These are phyloP conservation scores for Sonneratia alba DNA, from an alignment of 345 rosid species.

Conservation along the genomic window DNA sequence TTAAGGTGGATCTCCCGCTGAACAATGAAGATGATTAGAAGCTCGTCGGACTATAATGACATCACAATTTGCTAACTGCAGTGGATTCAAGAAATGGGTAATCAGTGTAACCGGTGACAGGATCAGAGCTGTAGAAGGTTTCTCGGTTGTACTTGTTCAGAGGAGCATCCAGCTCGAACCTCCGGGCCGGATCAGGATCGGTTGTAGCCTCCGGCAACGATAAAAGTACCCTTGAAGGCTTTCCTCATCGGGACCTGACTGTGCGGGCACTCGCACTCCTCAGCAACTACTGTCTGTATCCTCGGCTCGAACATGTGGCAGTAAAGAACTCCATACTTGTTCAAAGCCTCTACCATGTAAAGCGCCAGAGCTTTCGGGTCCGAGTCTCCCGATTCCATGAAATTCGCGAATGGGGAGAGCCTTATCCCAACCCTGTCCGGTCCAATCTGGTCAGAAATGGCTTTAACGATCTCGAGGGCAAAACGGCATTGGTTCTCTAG, in stretches of 20 bases:
- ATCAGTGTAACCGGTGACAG: slow-evolving; percentile 56
- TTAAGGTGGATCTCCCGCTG: too few species aligned
- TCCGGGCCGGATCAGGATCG: slow-evolving; percentile 59
- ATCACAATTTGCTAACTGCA: background rate
- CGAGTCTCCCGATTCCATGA: slow-evolving; percentile 48
- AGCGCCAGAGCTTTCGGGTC: slow-evolving; percentile 49
- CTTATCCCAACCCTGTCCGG: slow-evolving; percentile 65
- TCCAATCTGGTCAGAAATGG: slow-evolving; percentile 52
- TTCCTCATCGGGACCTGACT: slow-evolving; percentile 49
- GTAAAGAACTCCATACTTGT: slow-evolving; percentile 42
- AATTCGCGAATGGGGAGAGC: slow-evolving; percentile 48
- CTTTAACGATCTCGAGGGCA: slow-evolving; percentile 53
- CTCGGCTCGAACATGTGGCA: slow-evolving; percentile 69
- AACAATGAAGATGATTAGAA: too few species aligned
- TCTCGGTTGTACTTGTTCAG: slow-evolving; percentile 40
- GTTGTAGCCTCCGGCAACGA: slow-evolving; percentile 51
- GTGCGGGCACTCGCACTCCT: slow-evolving; percentile 19
- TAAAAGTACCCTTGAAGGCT: slow-evolving; percentile 54
- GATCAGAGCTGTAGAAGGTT: slow-evolving; percentile 42
- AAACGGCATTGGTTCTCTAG: slow-evolving; percentile 56
- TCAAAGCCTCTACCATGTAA: slow-evolving; percentile 52
- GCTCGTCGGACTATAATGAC: background rate
- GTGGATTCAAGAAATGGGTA: slow-evolving; percentile 47
- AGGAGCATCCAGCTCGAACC: slow-evolving; percentile 48
- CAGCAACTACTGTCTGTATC: slow-evolving; percentile 22